Evolutionary conservation across 2,329 filamentous ascomycete species (phyloP), one percentile per base, ranked within the genome.

Genomic region (Aschersonia sp.): DNA sequence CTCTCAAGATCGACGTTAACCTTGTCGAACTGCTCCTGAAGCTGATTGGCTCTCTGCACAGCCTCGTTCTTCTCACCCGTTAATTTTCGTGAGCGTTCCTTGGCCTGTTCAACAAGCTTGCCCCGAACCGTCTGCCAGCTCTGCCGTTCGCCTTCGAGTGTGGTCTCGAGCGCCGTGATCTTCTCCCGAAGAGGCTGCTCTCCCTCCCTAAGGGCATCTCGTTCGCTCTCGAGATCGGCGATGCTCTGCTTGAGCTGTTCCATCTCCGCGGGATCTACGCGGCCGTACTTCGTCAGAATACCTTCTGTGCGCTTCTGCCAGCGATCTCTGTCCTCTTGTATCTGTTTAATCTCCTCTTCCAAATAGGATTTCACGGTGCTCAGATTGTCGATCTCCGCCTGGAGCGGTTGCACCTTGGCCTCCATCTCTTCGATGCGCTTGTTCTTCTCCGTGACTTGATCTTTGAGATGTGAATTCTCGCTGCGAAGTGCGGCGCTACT

Each of bases 271-370:
- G 92, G 91, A 60, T 98, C 92, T 47, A 94, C 87, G 48, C 91
- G 86, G 55, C 95, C 89, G 60, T 97, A 96, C 62, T 95, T 96
- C 54, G 88, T 89, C 46, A 98, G 77, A 52, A 98, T 96, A 56
- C 94, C 87, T 61, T 97, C 89, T 1, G 89, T 94, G 30, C 92
- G 84, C 71, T 96, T 91, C 65, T 95, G 89, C 86, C 91, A 96
- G 50, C 87, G 80, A 61, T 97, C 91, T 12, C 92, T 83, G 60
- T 97, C 91, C 57, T 92, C 85, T 54, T 94, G 85, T 7, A 97
- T 74, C 53, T 96, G 77, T 58, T 85, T 87, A 59, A 96, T 78
- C 61, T 97, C 91, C 9, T 88, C 88, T 54, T 94, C 84, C 57
- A 89, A 84, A 54, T 84, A 85, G 51, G 84, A 79, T 52, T 87